Base-by-base conservation (phyloP, 2,329 filamentous ascomycete species). In the Alternaria atra region DNA sequence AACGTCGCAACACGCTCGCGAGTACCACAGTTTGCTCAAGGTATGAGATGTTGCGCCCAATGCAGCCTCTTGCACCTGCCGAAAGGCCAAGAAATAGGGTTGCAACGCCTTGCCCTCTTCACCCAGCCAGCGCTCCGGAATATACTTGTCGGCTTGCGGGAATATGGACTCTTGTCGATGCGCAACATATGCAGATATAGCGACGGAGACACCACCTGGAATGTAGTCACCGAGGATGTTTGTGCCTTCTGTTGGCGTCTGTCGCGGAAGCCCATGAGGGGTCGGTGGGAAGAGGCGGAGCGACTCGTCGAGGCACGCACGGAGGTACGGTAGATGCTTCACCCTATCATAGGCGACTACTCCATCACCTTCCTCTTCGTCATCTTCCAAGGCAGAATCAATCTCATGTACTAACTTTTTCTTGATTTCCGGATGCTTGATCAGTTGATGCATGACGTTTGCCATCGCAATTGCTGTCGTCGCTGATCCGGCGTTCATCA, bases 381-480 rank as follows among this genome's bases (percentile, higher is more conserved):
- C 63, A 39, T 73, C 70, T 46, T 70, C 69, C 4, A 75, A 64
- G 3, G 71, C 71, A 12, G 60, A 58, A 42, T 75, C 72, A n/a
- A 74, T 60, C 50, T 73, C 71, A n/a, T 73, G 63, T 10, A 69
- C 66, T 1, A 68, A 43, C 53, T 73, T 73, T 47, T 61, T 60
- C 69, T 71, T 63, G 25, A 59, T 68, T 2, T 64, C 40, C 0
- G 84, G 84, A 64, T 86, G 80, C 58, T 80, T 80, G 46, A 87
- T 73, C 2, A 89, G 78, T 64, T 83, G 80, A 68, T 83, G 85
- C 70, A 87, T 79, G 39, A 83, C 82, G 62, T 87, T 85, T 12
- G 80, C 80, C 69, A 88, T 81, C 8, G 85, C 80, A 56, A 85
- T 83, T 57, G 80, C 83, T 8, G 84, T 86, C 0, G 84, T 87